Evolutionary conservation across 1,284 basidiomycete genomes (phyloP).

Genomic region (Schizophyllum amplum): DNA sequence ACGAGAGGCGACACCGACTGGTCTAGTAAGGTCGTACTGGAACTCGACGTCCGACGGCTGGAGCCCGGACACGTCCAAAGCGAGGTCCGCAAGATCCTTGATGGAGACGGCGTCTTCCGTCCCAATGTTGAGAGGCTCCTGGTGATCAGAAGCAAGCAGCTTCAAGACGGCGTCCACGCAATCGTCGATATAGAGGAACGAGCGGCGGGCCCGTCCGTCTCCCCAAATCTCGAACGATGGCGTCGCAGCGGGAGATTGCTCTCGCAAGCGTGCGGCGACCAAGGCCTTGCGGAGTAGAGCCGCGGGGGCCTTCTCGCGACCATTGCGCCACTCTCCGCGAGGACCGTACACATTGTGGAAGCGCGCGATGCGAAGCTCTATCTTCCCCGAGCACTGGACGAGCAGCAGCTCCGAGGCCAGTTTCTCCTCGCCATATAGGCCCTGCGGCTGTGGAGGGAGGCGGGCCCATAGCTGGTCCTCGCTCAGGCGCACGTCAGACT

Average conservation of each 20-base stretch:
- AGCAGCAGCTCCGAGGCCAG: constrained; percentile 42
- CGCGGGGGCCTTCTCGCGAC: constrained; percentile 52
- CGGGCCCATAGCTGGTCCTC: constrained; percentile 36
- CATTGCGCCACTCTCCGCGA: constrained; percentile 41
- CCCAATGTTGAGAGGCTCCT: constrained; percentile 41
- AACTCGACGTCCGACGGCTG: constrained; percentile 22
- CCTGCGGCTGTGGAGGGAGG: constrained; percentile 36
- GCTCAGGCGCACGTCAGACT: constrained; percentile 32
- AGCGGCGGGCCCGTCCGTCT: constrained; percentile 41
- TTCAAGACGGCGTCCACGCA: constrained; percentile 34
- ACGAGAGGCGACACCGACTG: constrained; percentile 40
- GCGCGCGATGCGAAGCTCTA: constrained; percentile 40
- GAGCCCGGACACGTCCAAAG: constrained; percentile 27
- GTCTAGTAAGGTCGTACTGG: constrained; percentile 21
- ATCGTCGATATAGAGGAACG: constrained; percentile 49
- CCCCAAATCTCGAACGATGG: constrained; percentile 48
- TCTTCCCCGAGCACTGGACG: constrained; percentile 19
- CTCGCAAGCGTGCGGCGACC: constrained; percentile 23
- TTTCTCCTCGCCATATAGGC: constrained; percentile 54
- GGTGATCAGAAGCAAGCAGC: constrained; percentile 30
- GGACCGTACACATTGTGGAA: constrained; percentile 57
- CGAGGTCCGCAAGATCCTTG: constrained; percentile 32
- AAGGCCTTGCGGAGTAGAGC: constrained; percentile 45
- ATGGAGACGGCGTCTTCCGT: constrained; percentile 39
- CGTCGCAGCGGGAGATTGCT: constrained; percentile 1